Percentiles rank a stretch among this genome's conserved stretches.
phyloP scores from a whole-genome alignment of 306 rosid species.

The Betula pendula region DNA sequence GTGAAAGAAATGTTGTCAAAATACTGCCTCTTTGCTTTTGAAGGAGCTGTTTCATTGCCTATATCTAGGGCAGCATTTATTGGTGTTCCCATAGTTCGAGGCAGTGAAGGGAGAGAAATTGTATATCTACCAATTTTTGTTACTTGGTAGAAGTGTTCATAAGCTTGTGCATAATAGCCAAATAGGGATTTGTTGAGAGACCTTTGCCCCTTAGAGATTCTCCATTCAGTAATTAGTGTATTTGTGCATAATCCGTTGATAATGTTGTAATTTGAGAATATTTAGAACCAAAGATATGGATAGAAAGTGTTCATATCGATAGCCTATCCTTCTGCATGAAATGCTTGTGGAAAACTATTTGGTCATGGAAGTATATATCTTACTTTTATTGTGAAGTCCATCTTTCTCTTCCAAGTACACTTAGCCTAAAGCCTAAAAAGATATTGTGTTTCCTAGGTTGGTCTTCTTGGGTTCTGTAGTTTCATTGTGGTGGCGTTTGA shows the following conservation, averaged over 20 bases:
- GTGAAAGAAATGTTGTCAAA: constrained; percentile 25
- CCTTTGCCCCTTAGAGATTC: constrained; percentile 28
- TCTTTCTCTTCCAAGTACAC: background rate
- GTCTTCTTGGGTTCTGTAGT: background rate
- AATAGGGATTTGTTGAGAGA: constrained; percentile 42
- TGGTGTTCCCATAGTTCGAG: constrained; percentile 19
- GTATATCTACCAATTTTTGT: constrained; percentile 53
- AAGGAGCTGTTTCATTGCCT: constrained; percentile 29
- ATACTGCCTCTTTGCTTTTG: constrained; percentile 25
- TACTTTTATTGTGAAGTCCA: background rate
- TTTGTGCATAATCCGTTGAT: constrained; percentile 47
- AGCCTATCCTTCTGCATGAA: constrained; percentile 8
- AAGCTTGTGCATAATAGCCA: constrained; percentile 64
- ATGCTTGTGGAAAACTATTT: constrained; percentile 5
- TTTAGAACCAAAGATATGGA: constrained; percentile 33
- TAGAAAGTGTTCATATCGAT: constrained; percentile 46
- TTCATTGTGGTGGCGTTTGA: background rate
- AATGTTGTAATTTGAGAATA: constrained; percentile 28
- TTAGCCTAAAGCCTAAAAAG: too few relatives aligned
- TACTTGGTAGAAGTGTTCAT: constrained; percentile 36
- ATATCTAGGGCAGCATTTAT: constrained; percentile 20
- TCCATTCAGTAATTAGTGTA: constrained; percentile 44
- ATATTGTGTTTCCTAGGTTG: background rate
- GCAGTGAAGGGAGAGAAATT: constrained; percentile 38
- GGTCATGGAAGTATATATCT: background rate